A percentile compares a stretch with the other conserved stretches of the same genome.
phyloP scores from a whole-genome alignment of 345 rosid genomes.

The Gynandropsis gynandra region DNA sequence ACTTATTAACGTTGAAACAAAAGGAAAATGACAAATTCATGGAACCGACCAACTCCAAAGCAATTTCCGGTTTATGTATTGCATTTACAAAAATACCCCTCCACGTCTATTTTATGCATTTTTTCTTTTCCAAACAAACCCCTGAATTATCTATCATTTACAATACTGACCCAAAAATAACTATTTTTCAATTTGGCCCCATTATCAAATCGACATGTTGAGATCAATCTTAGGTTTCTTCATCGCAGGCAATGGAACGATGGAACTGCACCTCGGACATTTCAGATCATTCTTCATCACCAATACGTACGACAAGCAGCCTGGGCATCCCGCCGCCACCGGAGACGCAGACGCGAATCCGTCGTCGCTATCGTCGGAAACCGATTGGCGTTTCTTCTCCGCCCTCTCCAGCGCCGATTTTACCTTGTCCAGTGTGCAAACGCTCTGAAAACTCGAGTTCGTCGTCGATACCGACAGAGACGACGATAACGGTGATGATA shows the following conservation, averaged over 20 bases:
- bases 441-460: conserved; percentile 47
- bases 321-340: conserved; percentile 71
- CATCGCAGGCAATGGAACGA: conserved; percentile 40
- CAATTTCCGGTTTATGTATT: background rate
- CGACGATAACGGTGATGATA: conserved; percentile 37
- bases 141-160: conserved; percentile 24
- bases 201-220: conserved; percentile 53
- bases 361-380: conserved; percentile 23
- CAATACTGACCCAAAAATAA: conserved; percentile 9
- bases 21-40: background rate
- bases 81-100: conserved; percentile 5
- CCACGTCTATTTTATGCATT: background rate
- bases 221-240: conserved; percentile 78
- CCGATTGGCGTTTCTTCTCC: conserved; percentile 42
- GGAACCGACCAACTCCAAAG: background rate
- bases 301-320: conserved; percentile 75
- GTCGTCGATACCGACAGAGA: conserved; percentile 21
- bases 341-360: conserved; percentile 25
- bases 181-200: conserved; percentile 13
- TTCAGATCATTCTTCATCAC: conserved; percentile 53
- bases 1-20: background rate
- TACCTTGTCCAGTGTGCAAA: conserved; percentile 88
- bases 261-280: conserved; percentile 70
- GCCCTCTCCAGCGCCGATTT: conserved; percentile 71
- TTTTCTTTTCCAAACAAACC: background rate